Evolutionary conservation across 78 protist genomes (phyloP).

Genomic region (Tieghemostelium lacteum): DNA sequence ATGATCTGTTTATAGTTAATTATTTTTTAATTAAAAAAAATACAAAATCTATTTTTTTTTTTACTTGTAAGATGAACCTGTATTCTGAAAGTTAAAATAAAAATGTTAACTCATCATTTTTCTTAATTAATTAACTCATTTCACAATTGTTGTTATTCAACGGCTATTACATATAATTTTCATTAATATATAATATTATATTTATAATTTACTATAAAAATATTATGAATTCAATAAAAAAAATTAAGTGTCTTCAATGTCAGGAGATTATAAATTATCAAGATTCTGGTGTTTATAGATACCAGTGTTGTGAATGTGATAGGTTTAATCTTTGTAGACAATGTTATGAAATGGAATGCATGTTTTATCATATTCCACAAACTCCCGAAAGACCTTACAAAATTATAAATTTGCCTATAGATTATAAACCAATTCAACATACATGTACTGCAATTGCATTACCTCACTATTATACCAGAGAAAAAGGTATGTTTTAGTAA

Average conservation of each 20-base stretch:
- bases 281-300: background rate
- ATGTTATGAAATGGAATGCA: constrained; percentile 2
- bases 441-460: background rate
- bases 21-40: too few relatives aligned
- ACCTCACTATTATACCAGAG: background rate
- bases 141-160: too few relatives aligned
- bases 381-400: background rate
- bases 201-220: background rate
- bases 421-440: background rate
- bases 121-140: too few relatives aligned
- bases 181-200: too few relatives aligned
- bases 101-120: too few relatives aligned
- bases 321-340: background rate
- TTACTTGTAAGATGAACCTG: too few relatives aligned
- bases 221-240: too few relatives aligned
- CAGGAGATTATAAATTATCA: background rate
- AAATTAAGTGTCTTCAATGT: background rate
- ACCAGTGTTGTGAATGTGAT: background rate
- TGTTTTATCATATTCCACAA: background rate
- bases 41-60: too few relatives aligned
- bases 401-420: background rate
- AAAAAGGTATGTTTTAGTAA: background rate
- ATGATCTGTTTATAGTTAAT: too few relatives aligned
- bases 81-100: too few relatives aligned
- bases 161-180: too few relatives aligned